Percentiles rank a stretch among this genome's conserved stretches.
Conservation (phyloP, 148 eudicot genomes). For the Suaeda aralocaspica region DNA sequence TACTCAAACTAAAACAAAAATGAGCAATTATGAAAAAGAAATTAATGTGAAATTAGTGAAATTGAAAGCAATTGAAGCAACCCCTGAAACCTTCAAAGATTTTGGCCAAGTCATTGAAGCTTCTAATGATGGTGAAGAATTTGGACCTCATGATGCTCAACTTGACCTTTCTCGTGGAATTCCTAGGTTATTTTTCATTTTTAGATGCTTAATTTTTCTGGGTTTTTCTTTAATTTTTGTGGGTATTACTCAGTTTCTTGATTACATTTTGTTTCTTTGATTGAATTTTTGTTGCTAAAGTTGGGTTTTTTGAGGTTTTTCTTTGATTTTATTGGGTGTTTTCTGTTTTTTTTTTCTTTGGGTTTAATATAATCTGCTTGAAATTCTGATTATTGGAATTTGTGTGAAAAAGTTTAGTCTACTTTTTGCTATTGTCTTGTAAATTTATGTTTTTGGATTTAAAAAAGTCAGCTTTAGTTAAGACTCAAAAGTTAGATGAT, state of each 20-base stretch:
- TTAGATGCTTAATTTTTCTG: neutral
- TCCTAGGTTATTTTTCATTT: slow-evolving; percentile 50
- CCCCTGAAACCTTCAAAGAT: slow-evolving; percentile 58
- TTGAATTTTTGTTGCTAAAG: neutral
- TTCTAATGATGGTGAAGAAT: slow-evolving; percentile 48
- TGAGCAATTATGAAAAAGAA: neutral
- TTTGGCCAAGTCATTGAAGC: slow-evolving; percentile 73
- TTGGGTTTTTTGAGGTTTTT: neutral
- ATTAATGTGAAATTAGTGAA: slow-evolving; percentile 28
- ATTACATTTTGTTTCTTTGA: neutral
- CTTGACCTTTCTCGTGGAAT: slow-evolving; percentile 68
- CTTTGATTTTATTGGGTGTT: neutral
- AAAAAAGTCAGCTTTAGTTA: too few relatives aligned
- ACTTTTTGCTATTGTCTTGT: neutral
- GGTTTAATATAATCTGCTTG: neutral
- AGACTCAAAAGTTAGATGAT: too few relatives aligned
- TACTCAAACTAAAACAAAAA: neutral
- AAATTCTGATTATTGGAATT: neutral
- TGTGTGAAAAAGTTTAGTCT: neutral
- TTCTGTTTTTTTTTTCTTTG: neutral
- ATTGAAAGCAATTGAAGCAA: slow-evolving; percentile 63
- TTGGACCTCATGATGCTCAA: slow-evolving; percentile 76
- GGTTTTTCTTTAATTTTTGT: neutral
- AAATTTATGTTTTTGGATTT: too few relatives aligned
- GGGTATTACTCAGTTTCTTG: neutral